Percentiles rank a stretch among this genome's conserved stretches.
These are phyloP conservation scores for Dichomitus squalens DNA, from an alignment of 1,284 basidiomycete species.

Conservation along the genomic window DNA sequence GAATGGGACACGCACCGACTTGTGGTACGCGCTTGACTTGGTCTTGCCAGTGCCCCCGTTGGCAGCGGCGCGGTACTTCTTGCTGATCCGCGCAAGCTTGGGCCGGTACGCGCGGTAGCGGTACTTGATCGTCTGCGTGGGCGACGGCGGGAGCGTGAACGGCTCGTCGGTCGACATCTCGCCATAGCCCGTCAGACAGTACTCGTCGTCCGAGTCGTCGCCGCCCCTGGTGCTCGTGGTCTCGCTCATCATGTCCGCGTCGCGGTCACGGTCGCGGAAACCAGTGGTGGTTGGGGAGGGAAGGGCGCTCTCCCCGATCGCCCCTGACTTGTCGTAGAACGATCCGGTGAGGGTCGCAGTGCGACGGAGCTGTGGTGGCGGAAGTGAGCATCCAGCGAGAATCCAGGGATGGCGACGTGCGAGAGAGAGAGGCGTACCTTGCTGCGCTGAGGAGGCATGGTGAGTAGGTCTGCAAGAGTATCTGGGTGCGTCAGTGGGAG, in stretches of 20 bases:
- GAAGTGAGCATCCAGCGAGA: too few relatives aligned
- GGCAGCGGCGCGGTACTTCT: constrained; percentile 17
- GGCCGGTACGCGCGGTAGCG: constrained; percentile 25
- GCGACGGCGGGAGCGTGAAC: constrained; percentile 23
- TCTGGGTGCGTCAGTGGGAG: background rate
- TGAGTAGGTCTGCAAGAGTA: background rate
- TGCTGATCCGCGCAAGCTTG: constrained; percentile 16
- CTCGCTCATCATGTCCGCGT: background rate
- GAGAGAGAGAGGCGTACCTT: constrained; percentile 1
- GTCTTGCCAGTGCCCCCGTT: constrained; percentile 15
- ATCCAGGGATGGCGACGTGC: background rate
- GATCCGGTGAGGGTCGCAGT: constrained; percentile 14
- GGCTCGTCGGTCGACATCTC: constrained; percentile 15
- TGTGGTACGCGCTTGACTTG: constrained; percentile 17
- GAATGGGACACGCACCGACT: constrained; percentile 1
- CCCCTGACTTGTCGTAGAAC: constrained; percentile 21
- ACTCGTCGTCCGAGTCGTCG: constrained; percentile 13
- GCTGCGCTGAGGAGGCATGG: constrained; percentile 20
- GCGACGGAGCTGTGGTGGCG: constrained; percentile 6
- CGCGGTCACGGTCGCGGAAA: background rate
- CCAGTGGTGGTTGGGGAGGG: constrained; percentile 9
- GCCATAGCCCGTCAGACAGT: constrained; percentile 23
- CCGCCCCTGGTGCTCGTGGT: constrained; percentile 1
- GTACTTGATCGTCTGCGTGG: constrained; percentile 26
- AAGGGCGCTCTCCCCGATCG: constrained; percentile 10